Percentiles rank a stretch among this genome's conserved stretches.
phyloP scores from a whole-genome alignment of 805 yeast genomes.

The Metschnikowia noctiluminum region DNA sequence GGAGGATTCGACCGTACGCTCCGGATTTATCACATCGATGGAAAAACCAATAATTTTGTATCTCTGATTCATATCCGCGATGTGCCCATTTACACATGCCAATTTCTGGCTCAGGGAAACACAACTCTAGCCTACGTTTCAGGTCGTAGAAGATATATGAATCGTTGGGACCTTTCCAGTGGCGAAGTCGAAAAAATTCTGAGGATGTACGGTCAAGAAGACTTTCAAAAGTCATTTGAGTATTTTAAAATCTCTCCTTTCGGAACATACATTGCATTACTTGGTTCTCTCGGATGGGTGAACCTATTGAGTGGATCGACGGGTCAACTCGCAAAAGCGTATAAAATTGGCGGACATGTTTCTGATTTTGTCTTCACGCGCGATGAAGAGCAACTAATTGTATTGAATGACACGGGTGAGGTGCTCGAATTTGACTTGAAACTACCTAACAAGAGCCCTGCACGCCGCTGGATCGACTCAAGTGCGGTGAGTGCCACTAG shows the following conservation, averaged over 20 bases:
- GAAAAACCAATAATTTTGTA: conserved; percentile 74
- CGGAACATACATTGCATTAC: conserved; percentile 69
- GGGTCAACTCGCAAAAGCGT: conserved; percentile 85
- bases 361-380: conserved; percentile 72
- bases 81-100: conserved; percentile 76
- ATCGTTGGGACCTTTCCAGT: conserved; percentile 76
- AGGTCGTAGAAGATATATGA: conserved; percentile 90
- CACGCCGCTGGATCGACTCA: conserved; percentile 77
- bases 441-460: conserved; percentile 25
- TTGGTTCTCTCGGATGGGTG: conserved; percentile 90
- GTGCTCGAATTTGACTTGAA: conserved; percentile 73
- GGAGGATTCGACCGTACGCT: conserved; percentile 92
- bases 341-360: conserved; percentile 83
- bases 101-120: conserved; percentile 48
- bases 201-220: conserved; percentile 88
- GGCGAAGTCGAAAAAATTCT: conserved; percentile 80
- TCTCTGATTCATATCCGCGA: conserved; percentile 77
- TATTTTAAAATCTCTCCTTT: conserved; percentile 71
- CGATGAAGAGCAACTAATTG: conserved; percentile 43
- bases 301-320: conserved; percentile 71
- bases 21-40: conserved; percentile 87
- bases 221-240: conserved; percentile 82
- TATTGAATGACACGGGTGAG: conserved; percentile 77
- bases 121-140: conserved; percentile 65
- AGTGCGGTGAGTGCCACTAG: conserved; percentile 83